These are phyloP conservation scores for Aegilops longissima DNA, from an alignment of 176 grass and related monocot species.

Conservation along the genomic window DNA sequence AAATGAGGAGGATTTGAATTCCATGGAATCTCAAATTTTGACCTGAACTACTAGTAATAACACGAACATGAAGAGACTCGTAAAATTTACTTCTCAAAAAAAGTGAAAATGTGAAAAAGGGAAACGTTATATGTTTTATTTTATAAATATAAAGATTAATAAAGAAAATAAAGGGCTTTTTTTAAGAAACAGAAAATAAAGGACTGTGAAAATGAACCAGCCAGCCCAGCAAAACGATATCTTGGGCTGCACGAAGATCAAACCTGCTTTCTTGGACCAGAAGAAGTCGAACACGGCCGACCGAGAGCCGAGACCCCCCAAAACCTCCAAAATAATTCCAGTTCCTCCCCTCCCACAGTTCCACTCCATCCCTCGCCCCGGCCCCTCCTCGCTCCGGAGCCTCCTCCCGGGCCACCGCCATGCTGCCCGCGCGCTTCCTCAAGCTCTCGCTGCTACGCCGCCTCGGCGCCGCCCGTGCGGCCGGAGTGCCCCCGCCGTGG, in stretches of 20 bases:
- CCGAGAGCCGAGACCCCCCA: neutral
- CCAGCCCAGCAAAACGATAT: neutral
- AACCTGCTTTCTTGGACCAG: conserved; percentile 40
- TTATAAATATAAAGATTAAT: too few relatives aligned
- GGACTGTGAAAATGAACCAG: too few relatives aligned
- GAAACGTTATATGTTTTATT: too few relatives aligned
- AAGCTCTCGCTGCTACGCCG: conserved; percentile 38
- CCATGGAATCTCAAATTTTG: too few relatives aligned
- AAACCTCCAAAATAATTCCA: conserved; percentile 16
- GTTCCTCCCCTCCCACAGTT: neutral
- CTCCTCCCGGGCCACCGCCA: neutral
- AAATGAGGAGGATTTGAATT: too few relatives aligned
- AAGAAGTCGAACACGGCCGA: conserved; percentile 23
- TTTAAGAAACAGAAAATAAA: too few relatives aligned
- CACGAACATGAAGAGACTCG: too few relatives aligned
- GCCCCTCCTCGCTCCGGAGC: conserved; percentile 10
- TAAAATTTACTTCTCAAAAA: too few relatives aligned
- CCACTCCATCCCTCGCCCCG: neutral
- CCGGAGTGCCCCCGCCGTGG: conserved; percentile 6
- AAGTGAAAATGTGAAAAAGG: too few relatives aligned
- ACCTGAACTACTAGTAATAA: too few relatives aligned
- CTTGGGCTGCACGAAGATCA: conserved; percentile 27
- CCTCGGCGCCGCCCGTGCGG: conserved; percentile 1
- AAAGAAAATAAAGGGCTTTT: too few relatives aligned
- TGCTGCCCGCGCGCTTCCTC: conserved; percentile 42